phyloP scores from a whole-genome alignment of 331 rosid genomes.

The Malus hybrid region DNA sequence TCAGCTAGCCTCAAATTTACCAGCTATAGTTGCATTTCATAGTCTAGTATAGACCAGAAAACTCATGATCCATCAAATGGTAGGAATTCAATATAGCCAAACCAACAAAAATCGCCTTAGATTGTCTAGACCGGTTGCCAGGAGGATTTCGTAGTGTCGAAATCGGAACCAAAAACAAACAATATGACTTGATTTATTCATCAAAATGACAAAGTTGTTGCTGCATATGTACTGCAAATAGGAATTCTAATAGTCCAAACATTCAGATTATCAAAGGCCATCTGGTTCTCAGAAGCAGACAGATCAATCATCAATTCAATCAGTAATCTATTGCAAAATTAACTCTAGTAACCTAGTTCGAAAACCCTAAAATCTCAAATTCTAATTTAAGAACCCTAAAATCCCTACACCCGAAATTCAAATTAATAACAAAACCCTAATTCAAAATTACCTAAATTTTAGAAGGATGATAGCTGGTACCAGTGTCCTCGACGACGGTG shows the following conservation, averaged over 20 bases:
- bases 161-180: not conserved
- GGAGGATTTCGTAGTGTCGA: not conserved
- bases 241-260: not conserved
- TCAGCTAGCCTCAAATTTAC: not conserved
- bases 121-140: not conserved
- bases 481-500: no score
- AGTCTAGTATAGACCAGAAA: not conserved
- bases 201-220: not conserved
- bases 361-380: no score
- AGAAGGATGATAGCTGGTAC: no score
- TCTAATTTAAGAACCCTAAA: no score
- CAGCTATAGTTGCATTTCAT: not conserved
- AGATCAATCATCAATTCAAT: not conserved
- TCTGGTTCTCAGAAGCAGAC: no score
- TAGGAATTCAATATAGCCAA: not conserved
- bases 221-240: not conserved
- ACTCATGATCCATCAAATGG: not conserved
- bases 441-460: no score
- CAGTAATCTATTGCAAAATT: no score
- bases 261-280: not conserved
- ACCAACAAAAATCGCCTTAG: not conserved
- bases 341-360: no score
- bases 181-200: not conserved
- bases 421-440: no score
- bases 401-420: no score